Evolutionary conservation across 805 yeast genomes (phyloP).

Genomic region (Groenewaldozyma tartarivorans): DNA sequence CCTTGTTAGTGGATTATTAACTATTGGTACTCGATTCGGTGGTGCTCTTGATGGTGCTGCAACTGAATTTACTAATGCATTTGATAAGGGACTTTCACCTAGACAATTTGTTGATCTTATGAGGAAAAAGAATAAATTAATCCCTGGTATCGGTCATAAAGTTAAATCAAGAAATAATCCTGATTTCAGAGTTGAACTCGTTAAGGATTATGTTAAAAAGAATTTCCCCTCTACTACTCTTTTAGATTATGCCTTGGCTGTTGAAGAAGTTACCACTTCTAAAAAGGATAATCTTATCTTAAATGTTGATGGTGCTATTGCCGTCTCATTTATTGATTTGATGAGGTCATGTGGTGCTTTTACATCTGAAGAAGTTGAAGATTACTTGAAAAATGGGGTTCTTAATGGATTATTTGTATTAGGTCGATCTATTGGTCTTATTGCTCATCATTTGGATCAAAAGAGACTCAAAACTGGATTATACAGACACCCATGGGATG

Average conservation of each 20-base stretch:
- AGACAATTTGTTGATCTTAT: constrained; percentile 37
- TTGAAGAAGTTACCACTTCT: constrained; percentile 40
- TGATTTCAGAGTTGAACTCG: constrained; percentile 39
- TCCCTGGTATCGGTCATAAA: constrained; percentile 40
- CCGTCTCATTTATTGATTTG: constrained; percentile 36
- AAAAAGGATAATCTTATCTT: constrained; percentile 38
- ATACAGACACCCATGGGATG: constrained; percentile 41
- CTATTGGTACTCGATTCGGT: constrained; percentile 38
- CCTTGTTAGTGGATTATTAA: constrained; percentile 35
- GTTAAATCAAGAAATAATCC: constrained; percentile 40
- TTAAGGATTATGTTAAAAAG: constrained; percentile 36
- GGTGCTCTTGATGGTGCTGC: constrained; percentile 42
- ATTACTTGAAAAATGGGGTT: constrained; percentile 37
- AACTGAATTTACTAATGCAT: constrained; percentile 34
- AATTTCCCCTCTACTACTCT: constrained; percentile 35
- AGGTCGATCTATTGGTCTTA: constrained; percentile 38
- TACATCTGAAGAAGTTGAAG: constrained; percentile 36
- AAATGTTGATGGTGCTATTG: constrained; percentile 39
- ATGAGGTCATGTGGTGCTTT: constrained; percentile 37
- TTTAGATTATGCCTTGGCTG: constrained; percentile 38
- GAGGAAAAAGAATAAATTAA: constrained; percentile 39
- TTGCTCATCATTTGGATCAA: constrained; percentile 39
- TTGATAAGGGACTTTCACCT: constrained; percentile 36
- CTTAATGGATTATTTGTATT: constrained; percentile 37
- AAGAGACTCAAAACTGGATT: constrained; percentile 38